Conservation (phyloP, 2,329 filamentous ascomycete genomes). For the Aplosporella prunicola region DNA sequence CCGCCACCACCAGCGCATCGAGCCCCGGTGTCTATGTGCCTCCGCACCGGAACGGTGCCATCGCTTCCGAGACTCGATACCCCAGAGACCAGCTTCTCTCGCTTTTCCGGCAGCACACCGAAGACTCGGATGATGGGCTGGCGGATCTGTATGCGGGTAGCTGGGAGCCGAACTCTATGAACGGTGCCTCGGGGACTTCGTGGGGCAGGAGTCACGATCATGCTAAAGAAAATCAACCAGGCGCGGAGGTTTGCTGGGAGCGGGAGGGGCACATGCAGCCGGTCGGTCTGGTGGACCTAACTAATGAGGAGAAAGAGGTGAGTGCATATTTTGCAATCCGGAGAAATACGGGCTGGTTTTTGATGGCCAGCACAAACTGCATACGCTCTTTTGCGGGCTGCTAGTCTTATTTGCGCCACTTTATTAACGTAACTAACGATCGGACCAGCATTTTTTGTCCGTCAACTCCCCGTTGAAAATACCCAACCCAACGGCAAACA, state of each 20-base stretch:
- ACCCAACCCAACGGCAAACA: conserved; percentile 57
- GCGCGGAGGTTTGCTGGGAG: conserved; percentile 92
- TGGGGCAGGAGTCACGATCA: conserved; percentile 73
- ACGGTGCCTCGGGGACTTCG: conserved; percentile 46
- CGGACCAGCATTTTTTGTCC: conserved; percentile 74
- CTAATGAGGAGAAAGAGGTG: conserved; percentile 57
- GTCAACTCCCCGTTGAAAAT: conserved; percentile 93
- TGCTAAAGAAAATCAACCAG: conserved; percentile 59
- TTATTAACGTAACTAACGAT: too few relatives aligned
- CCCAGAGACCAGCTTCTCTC: conserved; percentile 69
- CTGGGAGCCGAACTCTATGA: conserved; percentile 69
- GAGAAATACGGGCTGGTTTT: too few relatives aligned
- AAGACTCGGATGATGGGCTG: conserved; percentile 49
- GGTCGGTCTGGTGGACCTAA: conserved; percentile 63
- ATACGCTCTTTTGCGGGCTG: too few relatives aligned
- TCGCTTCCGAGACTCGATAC: conserved; percentile 52
- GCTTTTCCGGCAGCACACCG: conserved; percentile 54
- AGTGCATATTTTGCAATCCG: too few relatives aligned
- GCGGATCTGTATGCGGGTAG: conserved; percentile 60
- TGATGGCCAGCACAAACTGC: too few relatives aligned
- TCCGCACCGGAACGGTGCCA: conserved; percentile 52
- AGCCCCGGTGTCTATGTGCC: conserved; percentile 48
- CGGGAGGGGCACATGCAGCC: conserved; percentile 58
- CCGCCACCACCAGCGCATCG: conserved; percentile 20
- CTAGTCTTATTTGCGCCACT: too few relatives aligned